Base-by-base conservation (phyloP, 1,284 basidiomycete genomes). In the Cryptococcus sp. region DNA sequence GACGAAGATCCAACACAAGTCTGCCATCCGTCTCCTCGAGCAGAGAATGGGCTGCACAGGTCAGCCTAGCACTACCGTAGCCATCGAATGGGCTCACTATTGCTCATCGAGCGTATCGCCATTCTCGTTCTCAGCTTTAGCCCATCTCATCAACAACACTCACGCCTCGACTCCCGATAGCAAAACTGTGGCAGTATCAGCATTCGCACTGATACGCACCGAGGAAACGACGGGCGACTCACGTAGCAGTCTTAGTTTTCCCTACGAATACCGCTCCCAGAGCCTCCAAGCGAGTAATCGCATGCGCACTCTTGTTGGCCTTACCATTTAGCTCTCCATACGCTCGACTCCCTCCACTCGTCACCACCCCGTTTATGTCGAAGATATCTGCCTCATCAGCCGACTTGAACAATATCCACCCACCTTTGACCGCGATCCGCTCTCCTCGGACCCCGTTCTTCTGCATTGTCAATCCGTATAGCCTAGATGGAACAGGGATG, bases 181-280 rank as follows among this genome's bases (percentile, higher is more conserved):
- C 43, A 25, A 35, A 46, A 10, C 35, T 42, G 35, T n/a, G 9
- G 24, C 24, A n/a, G n/a, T n/a, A n/a, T n/a, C n/a, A n/a, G n/a
- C n/a, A n/a, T n/a, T n/a, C n/a, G n/a, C n/a, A n/a, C n/a, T n/a
- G n/a, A n/a, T n/a, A n/a, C n/a, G n/a, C n/a, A n/a, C n/a, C n/a
- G n/a, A n/a, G n/a, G n/a, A n/a, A n/a, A n/a, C n/a, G n/a, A n/a
- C n/a, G n/a, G n/a, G n/a, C n/a, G n/a, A 50, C 57, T 42, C 34
- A 81, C 61, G 79, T 77, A 1, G 78, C 78, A 9, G 77, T 78
- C 50, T 78, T 78, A 3, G 77, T 77, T 58, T 79, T 80, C 18
- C 79, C 79, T 4, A 81, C 71, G 45, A 79, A 65, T 5, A 76
- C 65, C 18, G 77, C 76, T 14, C 79, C 79, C 28, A 75, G 69